Conservation (phyloP, 2,329 filamentous ascomycete species). For the Monosporascus ibericus region DNA sequence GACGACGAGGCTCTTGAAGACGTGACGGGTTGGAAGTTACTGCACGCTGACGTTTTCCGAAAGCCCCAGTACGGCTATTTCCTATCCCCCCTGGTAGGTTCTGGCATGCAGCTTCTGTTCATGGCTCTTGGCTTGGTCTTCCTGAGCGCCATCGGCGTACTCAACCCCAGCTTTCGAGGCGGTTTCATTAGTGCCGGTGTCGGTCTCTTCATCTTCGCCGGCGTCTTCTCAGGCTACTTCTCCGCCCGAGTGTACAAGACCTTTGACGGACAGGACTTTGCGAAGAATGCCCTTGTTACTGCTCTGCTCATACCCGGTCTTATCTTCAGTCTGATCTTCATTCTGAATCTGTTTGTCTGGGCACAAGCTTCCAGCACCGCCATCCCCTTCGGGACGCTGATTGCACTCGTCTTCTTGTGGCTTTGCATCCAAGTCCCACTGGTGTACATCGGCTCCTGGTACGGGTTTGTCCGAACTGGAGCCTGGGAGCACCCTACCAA, state of each 20-base stretch:
- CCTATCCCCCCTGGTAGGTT: slow-evolving; percentile 75
- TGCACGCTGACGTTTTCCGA: slow-evolving; percentile 85
- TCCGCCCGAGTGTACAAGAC: slow-evolving; percentile 78
- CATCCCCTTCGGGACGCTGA: slow-evolving; percentile 72
- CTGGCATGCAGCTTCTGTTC: slow-evolving; percentile 80
- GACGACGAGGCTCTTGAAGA: slow-evolving; percentile 74
- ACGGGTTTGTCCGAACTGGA: slow-evolving; percentile 61
- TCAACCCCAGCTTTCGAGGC: slow-evolving; percentile 86
- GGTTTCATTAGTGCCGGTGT: slow-evolving; percentile 81
- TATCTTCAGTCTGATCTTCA: slow-evolving; percentile 66
- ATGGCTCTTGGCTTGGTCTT: slow-evolving; percentile 69
- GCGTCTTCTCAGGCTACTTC: slow-evolving; percentile 81
- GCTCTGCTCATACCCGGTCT: slow-evolving; percentile 74
- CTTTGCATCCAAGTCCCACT: slow-evolving; percentile 80
- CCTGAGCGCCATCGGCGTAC: slow-evolving; percentile 67
- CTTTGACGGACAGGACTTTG: slow-evolving; percentile 69
- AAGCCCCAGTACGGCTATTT: slow-evolving; percentile 64
- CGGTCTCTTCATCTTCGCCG: slow-evolving; percentile 77
- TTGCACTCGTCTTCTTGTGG: slow-evolving; percentile 71
- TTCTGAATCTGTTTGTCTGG: slow-evolving; percentile 87
- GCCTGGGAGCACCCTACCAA: slow-evolving; percentile 80
- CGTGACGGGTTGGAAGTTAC: slow-evolving; percentile 78
- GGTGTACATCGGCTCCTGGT: slow-evolving; percentile 74
- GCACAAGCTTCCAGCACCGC: slow-evolving; percentile 83
- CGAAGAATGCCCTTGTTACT: slow-evolving; percentile 71